These are phyloP conservation scores for Kurtzmaniella natalensis DNA, from an alignment of 1,139 yeast genomes.

Conservation along the genomic window DNA sequence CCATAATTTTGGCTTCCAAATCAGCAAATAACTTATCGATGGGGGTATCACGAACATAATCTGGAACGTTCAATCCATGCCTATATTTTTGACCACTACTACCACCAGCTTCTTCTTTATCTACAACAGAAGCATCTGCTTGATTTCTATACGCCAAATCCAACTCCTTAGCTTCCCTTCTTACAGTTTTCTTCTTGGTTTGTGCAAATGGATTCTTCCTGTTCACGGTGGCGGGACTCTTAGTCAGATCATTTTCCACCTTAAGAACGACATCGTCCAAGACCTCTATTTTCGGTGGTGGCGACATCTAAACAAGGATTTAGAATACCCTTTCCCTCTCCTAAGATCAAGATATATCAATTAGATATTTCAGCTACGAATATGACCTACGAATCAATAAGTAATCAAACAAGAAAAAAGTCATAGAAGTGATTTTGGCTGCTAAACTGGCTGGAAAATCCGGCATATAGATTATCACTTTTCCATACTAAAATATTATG, in stretches of 20 bases:
- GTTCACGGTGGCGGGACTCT: conserved; percentile 4
- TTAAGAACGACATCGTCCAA: conserved; percentile 13
- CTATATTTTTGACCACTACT: conserved; percentile 8
- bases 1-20: conserved; percentile 21
- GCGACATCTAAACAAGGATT: background rate
- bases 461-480: no score
- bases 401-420: no score
- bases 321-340: background rate
- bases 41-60: conserved; percentile 27
- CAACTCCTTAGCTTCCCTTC: conserved; percentile 30
- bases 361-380: no score
- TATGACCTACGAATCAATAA: no score
- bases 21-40: conserved; percentile 32
- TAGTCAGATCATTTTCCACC: no score
- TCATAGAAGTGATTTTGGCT: no score
- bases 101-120: no score
- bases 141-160: conserved; percentile 17
- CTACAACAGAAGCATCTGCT: no score
- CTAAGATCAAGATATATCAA: no score
- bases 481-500: no score
- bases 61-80: conserved; percentile 35
- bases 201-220: conserved; percentile 31
- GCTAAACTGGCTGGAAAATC: no score
- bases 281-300: conserved; percentile 27
- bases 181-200: conserved; percentile 25